Percentiles rank a stretch among this genome's conserved stretches.
phyloP scores from a whole-genome alignment of 768 basidiomycete genomes.

The Amyloporia xantha region DNA sequence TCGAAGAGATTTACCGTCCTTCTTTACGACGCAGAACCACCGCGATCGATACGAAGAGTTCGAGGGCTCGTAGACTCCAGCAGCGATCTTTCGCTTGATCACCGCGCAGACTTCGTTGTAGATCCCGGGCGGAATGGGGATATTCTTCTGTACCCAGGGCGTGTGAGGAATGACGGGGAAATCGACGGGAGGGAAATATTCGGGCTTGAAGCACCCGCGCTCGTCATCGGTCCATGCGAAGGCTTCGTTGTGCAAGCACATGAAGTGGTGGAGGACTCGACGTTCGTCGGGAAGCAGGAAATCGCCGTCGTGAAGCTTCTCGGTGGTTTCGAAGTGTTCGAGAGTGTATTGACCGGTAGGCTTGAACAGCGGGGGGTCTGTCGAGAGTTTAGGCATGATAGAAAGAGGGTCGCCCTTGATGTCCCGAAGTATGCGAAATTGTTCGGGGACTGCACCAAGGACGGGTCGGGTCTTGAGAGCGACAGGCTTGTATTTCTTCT shows the following conservation, averaged over 20 bases:
- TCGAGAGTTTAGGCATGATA: constrained; percentile 6
- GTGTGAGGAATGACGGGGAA: constrained; percentile 29
- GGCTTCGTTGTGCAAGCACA: constrained; percentile 17
- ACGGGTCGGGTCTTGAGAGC: constrained; percentile 14
- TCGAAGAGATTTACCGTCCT: constrained; percentile 7
- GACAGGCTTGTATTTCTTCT: constrained; percentile 20
- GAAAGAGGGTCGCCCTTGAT: constrained; percentile 12
- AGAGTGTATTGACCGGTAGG: constrained; percentile 10
- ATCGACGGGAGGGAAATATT: constrained; percentile 23
- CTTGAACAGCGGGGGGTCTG: constrained; percentile 5
- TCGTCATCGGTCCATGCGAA: constrained; percentile 36
- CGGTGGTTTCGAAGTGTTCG: constrained; percentile 10
- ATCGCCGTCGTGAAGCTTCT: constrained; percentile 3
- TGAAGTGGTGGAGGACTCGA: constrained; percentile 26
- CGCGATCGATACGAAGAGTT: constrained; percentile 18
- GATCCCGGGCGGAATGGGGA: constrained; percentile 21
- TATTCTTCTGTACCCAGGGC: constrained; percentile 23
- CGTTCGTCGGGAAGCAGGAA: constrained; percentile 31
- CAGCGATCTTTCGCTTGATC: constrained; percentile 28
- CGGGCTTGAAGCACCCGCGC: constrained; percentile 26
- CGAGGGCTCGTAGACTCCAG: constrained; percentile 25
- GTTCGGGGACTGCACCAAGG: constrained; percentile 12
- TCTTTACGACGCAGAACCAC: constrained; percentile 20
- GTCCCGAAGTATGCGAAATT: constrained; percentile 13
- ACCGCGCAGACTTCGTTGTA: constrained; percentile 24